These are phyloP conservation scores for Kwoniella sp. DNA, from an alignment of 768 basidiomycete species.

Conservation along the genomic window DNA sequence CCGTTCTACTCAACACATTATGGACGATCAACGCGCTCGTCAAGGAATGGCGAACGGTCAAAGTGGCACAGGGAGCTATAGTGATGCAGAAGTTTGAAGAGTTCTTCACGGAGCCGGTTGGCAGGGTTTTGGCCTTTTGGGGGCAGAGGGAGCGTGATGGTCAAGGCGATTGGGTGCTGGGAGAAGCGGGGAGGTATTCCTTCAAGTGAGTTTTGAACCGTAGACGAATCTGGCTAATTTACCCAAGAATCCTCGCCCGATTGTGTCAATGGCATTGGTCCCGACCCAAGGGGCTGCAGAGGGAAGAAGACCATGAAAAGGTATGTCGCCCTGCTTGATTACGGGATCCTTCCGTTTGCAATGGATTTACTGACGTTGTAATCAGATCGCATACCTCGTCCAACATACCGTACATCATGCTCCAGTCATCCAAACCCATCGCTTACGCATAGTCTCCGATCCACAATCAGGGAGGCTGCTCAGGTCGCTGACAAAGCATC, in stretches of 20 bases:
- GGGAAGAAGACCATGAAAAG: slow-evolving; percentile 28
- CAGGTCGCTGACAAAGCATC: slow-evolving; percentile 45
- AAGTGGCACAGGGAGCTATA: slow-evolving; percentile 43
- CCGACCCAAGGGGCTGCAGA: slow-evolving; percentile 42
- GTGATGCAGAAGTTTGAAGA: slow-evolving; percentile 50
- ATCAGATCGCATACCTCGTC: slow-evolving; percentile 28
- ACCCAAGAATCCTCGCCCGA: slow-evolving; percentile 44
- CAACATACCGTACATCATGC: slow-evolving; percentile 43
- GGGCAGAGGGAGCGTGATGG: slow-evolving; percentile 23
- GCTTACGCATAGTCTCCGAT: slow-evolving; percentile 30
- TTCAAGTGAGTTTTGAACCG: slow-evolving; percentile 21
- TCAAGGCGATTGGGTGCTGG: slow-evolving; percentile 11
- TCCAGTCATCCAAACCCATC: slow-evolving; percentile 42
- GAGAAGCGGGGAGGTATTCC: slow-evolving; percentile 28
- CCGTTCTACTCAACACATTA: slow-evolving; percentile 48
- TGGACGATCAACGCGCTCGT: slow-evolving; percentile 56
- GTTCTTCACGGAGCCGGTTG: slow-evolving; percentile 36
- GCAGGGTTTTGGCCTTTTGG: slow-evolving; percentile 38
- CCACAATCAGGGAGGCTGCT: slow-evolving; percentile 32
- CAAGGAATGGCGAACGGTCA: slow-evolving; percentile 54
- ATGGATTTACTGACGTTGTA: slow-evolving; percentile 1
- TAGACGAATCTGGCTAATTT: neutral
- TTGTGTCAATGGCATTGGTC: slow-evolving; percentile 47
- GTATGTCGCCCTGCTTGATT: too few relatives aligned
- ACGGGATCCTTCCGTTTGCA: neutral